A percentile compares a stretch with the other conserved stretches of the same genome.
Evolutionary conservation across 305 asterid genomes (phyloP).

Genomic region (Fraxinus ornus): DNA sequence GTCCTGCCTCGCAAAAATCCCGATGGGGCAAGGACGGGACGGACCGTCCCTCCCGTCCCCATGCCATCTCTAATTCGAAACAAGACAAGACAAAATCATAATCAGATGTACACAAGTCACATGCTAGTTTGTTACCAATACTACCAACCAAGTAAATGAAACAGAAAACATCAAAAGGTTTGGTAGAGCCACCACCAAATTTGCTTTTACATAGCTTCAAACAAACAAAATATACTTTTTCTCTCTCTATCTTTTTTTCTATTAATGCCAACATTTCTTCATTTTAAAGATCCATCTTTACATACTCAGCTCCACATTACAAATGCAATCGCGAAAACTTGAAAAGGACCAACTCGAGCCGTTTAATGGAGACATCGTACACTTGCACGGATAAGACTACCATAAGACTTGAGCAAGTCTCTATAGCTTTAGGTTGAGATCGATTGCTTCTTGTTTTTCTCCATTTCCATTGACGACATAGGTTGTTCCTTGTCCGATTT

Average conservation of each 20-base stretch:
- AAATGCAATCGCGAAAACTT: background rate
- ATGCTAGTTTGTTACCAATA: background rate
- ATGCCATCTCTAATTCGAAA: background rate
- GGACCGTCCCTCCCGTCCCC: too few species aligned
- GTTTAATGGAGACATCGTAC: too few species aligned
- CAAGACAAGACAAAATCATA: background rate
- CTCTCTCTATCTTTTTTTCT: background rate
- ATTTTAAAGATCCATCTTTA: background rate
- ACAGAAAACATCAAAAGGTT: conserved; percentile 8
- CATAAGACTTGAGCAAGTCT: conserved; percentile 13
- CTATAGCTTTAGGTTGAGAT: conserved; percentile 76
- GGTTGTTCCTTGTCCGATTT: conserved; percentile 27
- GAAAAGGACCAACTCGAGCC: background rate
- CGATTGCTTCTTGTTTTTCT: conserved; percentile 49
- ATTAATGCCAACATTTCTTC: background rate
- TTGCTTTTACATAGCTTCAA: conserved; percentile 15
- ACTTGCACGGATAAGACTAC: conserved; percentile 8
- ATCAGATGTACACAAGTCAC: background rate
- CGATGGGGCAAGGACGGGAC: too few species aligned
- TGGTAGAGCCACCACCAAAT: conserved; percentile 29
- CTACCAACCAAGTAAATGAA: conserved; percentile 12
- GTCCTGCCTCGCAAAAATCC: too few species aligned
- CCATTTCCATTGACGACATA: conserved; percentile 31
- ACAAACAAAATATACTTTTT: background rate
- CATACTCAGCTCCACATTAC: background rate